Conservation (phyloP, 2,329 filamentous ascomycete genomes). For the Trichoderma atrobrunneum region DNA sequence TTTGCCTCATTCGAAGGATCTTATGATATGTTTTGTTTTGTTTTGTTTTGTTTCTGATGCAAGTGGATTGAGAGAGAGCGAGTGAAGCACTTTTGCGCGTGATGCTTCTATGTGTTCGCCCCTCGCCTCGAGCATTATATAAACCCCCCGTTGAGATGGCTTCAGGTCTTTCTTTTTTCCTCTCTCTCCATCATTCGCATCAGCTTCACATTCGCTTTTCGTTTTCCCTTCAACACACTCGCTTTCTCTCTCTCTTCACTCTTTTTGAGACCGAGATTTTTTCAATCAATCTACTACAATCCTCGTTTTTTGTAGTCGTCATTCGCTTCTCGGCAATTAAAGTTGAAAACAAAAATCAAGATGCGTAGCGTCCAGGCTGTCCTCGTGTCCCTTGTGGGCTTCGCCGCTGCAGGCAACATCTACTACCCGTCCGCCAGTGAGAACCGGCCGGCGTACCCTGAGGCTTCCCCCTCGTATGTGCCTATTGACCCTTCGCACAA, state of each 20-base stretch:
- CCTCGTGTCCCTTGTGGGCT: conserved; percentile 26
- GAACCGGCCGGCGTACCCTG: not conserved
- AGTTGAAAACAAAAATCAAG: not conserved
- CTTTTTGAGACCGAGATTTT: not conserved
- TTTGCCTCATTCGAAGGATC: not conserved
- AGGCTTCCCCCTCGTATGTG: not conserved
- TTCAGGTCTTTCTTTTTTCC: not conserved
- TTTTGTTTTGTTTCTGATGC: conserved; percentile 4
- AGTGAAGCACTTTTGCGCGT: too few relatives aligned
- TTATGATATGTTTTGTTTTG: not conserved
- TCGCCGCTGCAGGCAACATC: conserved; percentile 24
- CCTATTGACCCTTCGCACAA: not conserved
- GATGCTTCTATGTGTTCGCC: not conserved
- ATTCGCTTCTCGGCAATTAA: too few relatives aligned
- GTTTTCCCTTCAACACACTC: not conserved
- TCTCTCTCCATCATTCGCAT: not conserved
- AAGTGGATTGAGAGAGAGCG: not conserved
- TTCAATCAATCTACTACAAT: not conserved
- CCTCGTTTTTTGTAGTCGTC: not conserved
- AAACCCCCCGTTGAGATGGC: not conserved
- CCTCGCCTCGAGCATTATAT: not conserved
- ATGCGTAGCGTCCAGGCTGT: conserved; percentile 27
- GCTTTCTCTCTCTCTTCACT: not conserved
- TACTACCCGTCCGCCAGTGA: not conserved
- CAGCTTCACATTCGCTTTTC: conserved; percentile 15